phyloP scores from a whole-genome alignment of 2,329 filamentous ascomycete genomes.

The Neurospora crassa region DNA sequence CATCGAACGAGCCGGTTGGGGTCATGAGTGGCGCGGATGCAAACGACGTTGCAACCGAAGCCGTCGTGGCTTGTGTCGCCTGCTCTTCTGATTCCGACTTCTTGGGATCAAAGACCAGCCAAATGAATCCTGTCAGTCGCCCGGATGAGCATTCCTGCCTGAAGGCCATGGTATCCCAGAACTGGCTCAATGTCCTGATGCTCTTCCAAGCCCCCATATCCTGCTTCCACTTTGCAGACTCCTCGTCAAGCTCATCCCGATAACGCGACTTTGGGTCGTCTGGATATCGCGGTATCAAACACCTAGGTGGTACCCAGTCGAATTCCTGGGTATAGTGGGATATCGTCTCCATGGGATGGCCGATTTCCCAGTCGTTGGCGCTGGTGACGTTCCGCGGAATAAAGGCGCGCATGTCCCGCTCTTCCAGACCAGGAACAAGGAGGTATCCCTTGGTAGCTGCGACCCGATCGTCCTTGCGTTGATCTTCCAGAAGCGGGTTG shows the following conservation, averaged over 20 bases:
- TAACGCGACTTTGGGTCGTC: slow-evolving; percentile 94
- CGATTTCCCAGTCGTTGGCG: slow-evolving; percentile 57
- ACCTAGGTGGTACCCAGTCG: slow-evolving; percentile 61
- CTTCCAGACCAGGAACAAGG: slow-evolving; percentile 77
- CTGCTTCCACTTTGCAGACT: slow-evolving; percentile 53
- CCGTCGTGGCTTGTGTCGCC: background rate
- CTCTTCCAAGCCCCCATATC: slow-evolving; percentile 68
- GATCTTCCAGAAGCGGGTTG: slow-evolving; percentile 58
- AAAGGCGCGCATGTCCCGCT: slow-evolving; percentile 70
- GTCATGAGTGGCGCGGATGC: slow-evolving; percentile 15
- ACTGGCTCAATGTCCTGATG: slow-evolving; percentile 75
- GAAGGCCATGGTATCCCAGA: slow-evolving; percentile 98
- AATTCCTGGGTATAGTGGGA: slow-evolving; percentile 52
- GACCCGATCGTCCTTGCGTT: slow-evolving; percentile 29
- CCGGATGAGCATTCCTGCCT: slow-evolving; percentile 93
- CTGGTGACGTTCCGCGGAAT: slow-evolving; percentile 47
- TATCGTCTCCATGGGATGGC: slow-evolving; percentile 58
- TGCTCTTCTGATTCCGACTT: background rate
- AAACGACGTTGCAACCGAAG: background rate
- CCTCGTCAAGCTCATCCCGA: slow-evolving; percentile 79
- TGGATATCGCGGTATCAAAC: slow-evolving; percentile 80
- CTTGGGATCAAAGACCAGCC: slow-evolving; percentile 69
- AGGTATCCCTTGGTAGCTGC: slow-evolving; percentile 62
- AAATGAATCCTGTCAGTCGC: slow-evolving; percentile 85
- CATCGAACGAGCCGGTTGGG: slow-evolving; percentile 22